Base-by-base conservation (phyloP, 306 rosid species). In the Vachellia collinsii region DNA sequence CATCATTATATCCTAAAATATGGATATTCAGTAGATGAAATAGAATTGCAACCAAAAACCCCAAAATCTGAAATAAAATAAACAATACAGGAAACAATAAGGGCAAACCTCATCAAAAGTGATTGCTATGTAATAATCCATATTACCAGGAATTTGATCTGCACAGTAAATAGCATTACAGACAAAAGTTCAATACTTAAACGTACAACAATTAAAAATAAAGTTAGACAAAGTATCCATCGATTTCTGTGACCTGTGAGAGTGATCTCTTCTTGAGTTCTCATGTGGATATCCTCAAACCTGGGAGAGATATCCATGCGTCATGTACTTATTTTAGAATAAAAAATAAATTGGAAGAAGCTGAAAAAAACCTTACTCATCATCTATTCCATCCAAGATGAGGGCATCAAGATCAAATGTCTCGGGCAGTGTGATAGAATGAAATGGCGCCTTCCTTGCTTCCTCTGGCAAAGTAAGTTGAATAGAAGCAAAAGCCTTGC, bases 221-320 rank as follows among this genome's bases (percentile, higher is more conserved):
- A 44, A 70, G 16, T 56, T 51, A 68, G 65, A 19, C 20, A 76
- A 38, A 70, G 11, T 58, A 70, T 23, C 8, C 48, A 74, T 67
- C 36, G 22, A 65, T 48, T 41, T 68, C 8, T 25, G 44, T 70
- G 79, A 95, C 97, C 99, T 85, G 72, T 1, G 16, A 93, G 76
- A 1, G 98, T 93, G 75, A 95, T 95, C 4, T 95, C 99, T 73
- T 91, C 97, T 23, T 8, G 79, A 87, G 73, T 91, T 59, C 56
- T 84, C 25, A 44, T 76, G 88, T 95, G 90, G 83, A 66, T 74
- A 81, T 89, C 92, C 23, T 80, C 79, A 34, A 22, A 39, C 88
- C 99, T 94, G 79, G 51, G 19, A 67, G 48, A 78, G 62, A 69
- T n/a, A 78, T 22, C 74, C 56, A 46, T 43, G 20, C 5, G 64